Percentiles rank a stretch among this genome's conserved stretches.
Conservation (phyloP, 1,284 basidiomycete genomes). For the Wallemia mellicola region DNA sequence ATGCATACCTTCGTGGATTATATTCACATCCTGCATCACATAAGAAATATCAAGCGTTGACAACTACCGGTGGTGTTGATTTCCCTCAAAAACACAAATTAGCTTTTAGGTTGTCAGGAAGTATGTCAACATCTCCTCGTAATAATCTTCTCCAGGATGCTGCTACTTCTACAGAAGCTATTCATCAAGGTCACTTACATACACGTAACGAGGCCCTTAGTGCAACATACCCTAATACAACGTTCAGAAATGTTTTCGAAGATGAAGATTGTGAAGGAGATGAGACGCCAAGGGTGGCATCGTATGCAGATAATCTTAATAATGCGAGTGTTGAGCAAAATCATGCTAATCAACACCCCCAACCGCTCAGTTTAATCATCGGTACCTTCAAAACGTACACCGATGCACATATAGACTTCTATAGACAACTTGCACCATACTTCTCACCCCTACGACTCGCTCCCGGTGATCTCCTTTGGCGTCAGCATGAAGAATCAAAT, state of each 20-base stretch:
- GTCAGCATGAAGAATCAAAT: conserved; percentile 38
- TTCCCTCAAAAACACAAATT: conserved; percentile 6
- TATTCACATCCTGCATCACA: conserved; percentile 6
- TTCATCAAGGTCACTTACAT: conserved; percentile 3
- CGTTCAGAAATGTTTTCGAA: no score
- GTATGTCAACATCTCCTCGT: conserved; percentile 40
- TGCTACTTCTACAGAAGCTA: conserved; percentile 22
- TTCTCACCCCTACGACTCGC: conserved; percentile 32
- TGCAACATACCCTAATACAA: no score
- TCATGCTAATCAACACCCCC: conserved; percentile 8
- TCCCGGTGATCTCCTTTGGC: conserved; percentile 40
- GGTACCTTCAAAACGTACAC: conserved; percentile 42
- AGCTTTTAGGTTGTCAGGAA: conserved; percentile 22
- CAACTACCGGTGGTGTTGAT: conserved; percentile 13
- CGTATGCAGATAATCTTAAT: neutral
- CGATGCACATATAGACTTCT: conserved; percentile 19
- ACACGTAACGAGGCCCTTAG: neutral
- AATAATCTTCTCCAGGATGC: conserved; percentile 42
- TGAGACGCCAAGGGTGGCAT: neutral
- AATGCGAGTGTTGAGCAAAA: conserved; percentile 14
- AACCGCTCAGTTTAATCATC: conserved; percentile 24
- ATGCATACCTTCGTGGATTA: conserved; percentile 35
- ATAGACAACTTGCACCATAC: conserved; percentile 28
- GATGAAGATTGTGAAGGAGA: neutral
- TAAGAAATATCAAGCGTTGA: conserved; percentile 7